phyloP scores from a whole-genome alignment of 148 eudicot species.

The Gaultheria prostrata region DNA sequence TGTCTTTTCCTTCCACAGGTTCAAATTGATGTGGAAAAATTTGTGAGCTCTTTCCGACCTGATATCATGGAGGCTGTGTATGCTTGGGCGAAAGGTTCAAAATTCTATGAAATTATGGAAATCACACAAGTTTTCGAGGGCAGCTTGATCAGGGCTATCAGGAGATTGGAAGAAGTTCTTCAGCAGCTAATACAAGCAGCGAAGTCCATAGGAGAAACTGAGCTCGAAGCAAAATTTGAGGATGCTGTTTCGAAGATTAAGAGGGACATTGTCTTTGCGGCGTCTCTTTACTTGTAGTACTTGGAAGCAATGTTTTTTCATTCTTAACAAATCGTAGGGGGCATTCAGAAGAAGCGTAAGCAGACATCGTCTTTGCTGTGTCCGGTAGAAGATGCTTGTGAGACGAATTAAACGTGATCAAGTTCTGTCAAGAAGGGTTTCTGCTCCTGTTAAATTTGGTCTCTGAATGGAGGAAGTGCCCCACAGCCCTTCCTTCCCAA shows the following conservation, averaged over 20 bases:
- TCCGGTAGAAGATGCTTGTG: neutral
- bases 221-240: conserved; percentile 81
- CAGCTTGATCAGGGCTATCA: conserved; percentile 86
- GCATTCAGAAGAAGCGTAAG: neutral
- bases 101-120: conserved; percentile 91
- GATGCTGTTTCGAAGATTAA: conserved; percentile 89
- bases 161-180: conserved; percentile 96
- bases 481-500: neutral
- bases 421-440: neutral
- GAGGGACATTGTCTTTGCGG: conserved; percentile 96
- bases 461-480: neutral
- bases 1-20: conserved; percentile 40
- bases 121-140: conserved; percentile 89
- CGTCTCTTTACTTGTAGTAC: conserved; percentile 72
- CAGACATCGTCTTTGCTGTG: neutral
- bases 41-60: conserved; percentile 81
- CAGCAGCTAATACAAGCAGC: conserved; percentile 94
- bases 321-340: neutral
- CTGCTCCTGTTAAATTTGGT: neutral
- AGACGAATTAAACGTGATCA: neutral
- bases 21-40: conserved; percentile 84
- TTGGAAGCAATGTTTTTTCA: neutral
- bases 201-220: conserved; percentile 82
- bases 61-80: conserved; percentile 95
- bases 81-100: conserved; percentile 92